A percentile compares a stretch with the other conserved stretches of the same genome.
Conservation (phyloP, 2,329 filamentous ascomycete genomes). For the Apiospora pterosperma region DNA sequence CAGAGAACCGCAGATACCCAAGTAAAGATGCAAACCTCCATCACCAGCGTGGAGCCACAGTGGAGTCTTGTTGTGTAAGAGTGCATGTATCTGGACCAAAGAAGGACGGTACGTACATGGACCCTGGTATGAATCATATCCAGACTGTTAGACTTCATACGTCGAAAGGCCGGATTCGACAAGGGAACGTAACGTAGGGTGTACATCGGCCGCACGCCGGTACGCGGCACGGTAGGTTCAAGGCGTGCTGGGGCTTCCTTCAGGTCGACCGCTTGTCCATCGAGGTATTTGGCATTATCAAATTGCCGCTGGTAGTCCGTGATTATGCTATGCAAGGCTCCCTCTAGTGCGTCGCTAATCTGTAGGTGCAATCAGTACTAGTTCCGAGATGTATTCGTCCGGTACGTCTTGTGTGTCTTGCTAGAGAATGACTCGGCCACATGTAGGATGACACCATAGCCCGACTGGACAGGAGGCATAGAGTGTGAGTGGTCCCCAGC, state of each 20-base stretch:
- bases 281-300: not conserved
- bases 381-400: slow-evolving; percentile 7
- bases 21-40: not conserved
- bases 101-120: not conserved
- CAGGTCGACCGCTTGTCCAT: not conserved
- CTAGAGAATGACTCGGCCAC: slow-evolving; percentile 6
- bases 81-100: not conserved
- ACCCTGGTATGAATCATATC: not conserved
- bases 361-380: not conserved
- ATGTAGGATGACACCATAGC: slow-evolving; percentile 5
- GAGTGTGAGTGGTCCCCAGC: slow-evolving; percentile 6
- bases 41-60: slow-evolving; percentile 8
- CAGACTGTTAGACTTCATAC: not conserved
- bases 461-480: not conserved
- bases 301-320: not conserved
- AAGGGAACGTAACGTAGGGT: not conserved
- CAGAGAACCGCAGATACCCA: not conserved
- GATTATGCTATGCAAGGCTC: slow-evolving; percentile 2
- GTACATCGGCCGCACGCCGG: not conserved
- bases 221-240: not conserved
- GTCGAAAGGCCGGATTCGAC: not conserved
- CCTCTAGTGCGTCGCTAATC: slow-evolving; percentile 1
- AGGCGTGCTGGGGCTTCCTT: not conserved
- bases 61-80: slow-evolving; percentile 2
- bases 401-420: not conserved